Conservation (phyloP, 768 basidiomycete species). For the Trametes gibbosa region DNA sequence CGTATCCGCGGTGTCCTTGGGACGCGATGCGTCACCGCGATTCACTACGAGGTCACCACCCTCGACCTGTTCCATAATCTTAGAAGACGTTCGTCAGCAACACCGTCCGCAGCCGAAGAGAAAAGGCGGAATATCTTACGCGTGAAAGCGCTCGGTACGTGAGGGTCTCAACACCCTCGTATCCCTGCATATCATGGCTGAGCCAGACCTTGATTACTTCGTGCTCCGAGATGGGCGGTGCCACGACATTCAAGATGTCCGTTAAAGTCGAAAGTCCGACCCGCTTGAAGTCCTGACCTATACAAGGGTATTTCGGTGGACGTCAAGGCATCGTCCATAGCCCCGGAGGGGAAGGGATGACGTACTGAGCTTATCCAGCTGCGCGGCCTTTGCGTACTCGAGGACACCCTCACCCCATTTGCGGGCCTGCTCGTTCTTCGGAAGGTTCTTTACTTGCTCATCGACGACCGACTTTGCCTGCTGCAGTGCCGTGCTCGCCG, state of each 20-base stretch:
- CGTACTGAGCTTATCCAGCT: slow-evolving; percentile 86
- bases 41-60: slow-evolving; percentile 90
- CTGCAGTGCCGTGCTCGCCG: slow-evolving; percentile 81
- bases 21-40: slow-evolving; percentile 71
- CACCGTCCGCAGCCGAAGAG: slow-evolving; percentile 1
- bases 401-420: slow-evolving; percentile 87
- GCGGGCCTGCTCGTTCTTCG: slow-evolving; percentile 81
- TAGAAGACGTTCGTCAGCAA: slow-evolving; percentile 8
- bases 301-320: slow-evolving; percentile 9
- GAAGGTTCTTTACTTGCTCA: slow-evolving; percentile 87
- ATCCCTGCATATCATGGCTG: slow-evolving; percentile 95
- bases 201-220: slow-evolving; percentile 97
- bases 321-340: background rate
- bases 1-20: slow-evolving; percentile 50
- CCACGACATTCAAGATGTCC: slow-evolving; percentile 93
- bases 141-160: slow-evolving; percentile 84
- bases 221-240: slow-evolving; percentile 97
- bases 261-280: slow-evolving; percentile 86
- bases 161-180: slow-evolving; percentile 92
- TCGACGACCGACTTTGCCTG: slow-evolving; percentile 88
- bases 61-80: slow-evolving; percentile 92
- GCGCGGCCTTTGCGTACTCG: slow-evolving; percentile 81
- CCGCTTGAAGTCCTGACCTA: slow-evolving; percentile 87
- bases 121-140: slow-evolving; percentile 42
- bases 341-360: slow-evolving; percentile 13